Evolutionary conservation across 2,329 filamentous ascomycete genomes (phyloP).

Genomic region (Paecilomyces niveus): DNA sequence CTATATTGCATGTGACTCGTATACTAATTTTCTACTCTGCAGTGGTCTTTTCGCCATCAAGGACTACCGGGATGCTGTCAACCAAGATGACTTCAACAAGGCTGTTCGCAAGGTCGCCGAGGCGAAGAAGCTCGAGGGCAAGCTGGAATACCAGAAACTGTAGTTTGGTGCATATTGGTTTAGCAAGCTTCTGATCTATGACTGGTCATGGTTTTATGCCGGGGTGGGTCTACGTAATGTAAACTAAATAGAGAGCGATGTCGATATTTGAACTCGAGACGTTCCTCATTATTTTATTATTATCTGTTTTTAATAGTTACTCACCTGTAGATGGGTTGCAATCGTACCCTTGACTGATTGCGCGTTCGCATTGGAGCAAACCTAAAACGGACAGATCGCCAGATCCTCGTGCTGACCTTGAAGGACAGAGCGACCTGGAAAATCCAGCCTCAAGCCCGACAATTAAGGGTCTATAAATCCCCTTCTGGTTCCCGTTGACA

Average conservation of each 20-base stretch:
- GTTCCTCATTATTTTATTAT: neutral
- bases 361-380: neutral
- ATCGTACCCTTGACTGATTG: neutral
- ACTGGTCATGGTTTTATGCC: neutral
- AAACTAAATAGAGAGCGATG: conserved; percentile 9
- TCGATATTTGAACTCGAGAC: neutral
- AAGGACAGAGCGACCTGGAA: neutral
- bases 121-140: conserved; percentile 96
- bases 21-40: conserved; percentile 8
- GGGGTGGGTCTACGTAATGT: conserved; percentile 3
- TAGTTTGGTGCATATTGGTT: conserved; percentile 36
- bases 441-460: neutral
- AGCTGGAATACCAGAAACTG: conserved; percentile 95
- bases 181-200: neutral
- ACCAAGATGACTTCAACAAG: conserved; percentile 99
- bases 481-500: neutral
- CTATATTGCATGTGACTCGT: neutral
- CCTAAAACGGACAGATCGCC: neutral
- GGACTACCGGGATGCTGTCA: conserved; percentile 91
- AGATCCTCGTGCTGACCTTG: neutral
- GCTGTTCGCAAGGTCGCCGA: conserved; percentile 96
- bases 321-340: neutral
- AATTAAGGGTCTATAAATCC: neutral
- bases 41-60: conserved; percentile 97
- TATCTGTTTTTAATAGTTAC: neutral